Conservation (phyloP, 495 filamentous ascomycete species). For the Xanthoparmelia taractica region DNA sequence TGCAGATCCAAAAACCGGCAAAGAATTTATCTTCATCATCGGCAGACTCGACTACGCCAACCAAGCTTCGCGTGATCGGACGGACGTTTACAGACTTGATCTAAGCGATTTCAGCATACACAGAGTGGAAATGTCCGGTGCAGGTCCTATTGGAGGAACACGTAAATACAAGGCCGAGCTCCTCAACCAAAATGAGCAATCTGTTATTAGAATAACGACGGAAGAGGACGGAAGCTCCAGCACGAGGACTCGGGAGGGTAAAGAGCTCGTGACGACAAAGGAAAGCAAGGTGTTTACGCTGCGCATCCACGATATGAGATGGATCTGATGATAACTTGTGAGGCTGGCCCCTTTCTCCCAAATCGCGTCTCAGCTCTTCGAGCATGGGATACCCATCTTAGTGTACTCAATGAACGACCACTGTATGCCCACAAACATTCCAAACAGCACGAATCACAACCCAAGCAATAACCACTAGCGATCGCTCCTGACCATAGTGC, state of each 20-base stretch:
- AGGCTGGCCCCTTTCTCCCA: not conserved
- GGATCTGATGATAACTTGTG: not conserved
- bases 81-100: not conserved
- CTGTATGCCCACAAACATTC: no score
- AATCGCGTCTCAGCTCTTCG: not conserved
- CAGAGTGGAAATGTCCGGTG: not conserved
- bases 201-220: not conserved
- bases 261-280: not conserved
- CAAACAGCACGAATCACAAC: not conserved
- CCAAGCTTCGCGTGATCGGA: not conserved
- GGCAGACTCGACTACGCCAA: not conserved
- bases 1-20: not conserved
- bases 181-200: not conserved
- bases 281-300: not conserved
- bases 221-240: not conserved
- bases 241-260: not conserved
- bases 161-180: not conserved
- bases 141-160: not conserved
- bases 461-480: not conserved
- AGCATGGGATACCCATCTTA: not conserved
- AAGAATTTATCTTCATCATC: not conserved
- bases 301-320: constrained; percentile 1
- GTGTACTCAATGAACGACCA: not conserved
- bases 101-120: not conserved
- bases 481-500: no score